A percentile compares a stretch with the other conserved stretches of the same genome.
These are phyloP conservation scores for Leptographium procerum DNA, from an alignment of 2,329 filamentous ascomycete genomes.

Conservation along the genomic window DNA sequence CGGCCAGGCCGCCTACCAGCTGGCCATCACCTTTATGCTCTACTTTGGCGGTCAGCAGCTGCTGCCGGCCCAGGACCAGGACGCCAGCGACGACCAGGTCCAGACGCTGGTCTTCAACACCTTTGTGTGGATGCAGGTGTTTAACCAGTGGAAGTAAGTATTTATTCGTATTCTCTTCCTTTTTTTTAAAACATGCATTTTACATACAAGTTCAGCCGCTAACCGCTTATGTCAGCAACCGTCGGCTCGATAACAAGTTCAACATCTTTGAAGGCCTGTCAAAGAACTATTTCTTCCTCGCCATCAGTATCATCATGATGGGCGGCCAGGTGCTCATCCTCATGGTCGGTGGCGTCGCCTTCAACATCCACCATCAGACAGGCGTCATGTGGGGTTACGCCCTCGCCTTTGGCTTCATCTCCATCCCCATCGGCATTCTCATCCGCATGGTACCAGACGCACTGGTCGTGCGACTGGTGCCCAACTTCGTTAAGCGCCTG, in stretches of 20 bases:
- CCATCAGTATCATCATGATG: conserved; percentile 77
- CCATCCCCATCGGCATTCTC: conserved; percentile 69
- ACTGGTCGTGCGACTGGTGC: conserved; percentile 41
- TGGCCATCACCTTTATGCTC: conserved; percentile 66
- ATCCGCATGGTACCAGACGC: conserved; percentile 76
- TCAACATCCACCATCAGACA: conserved; percentile 59
- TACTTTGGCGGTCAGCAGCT: conserved; percentile 43
- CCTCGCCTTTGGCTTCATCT: conserved; percentile 71
- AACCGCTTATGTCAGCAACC: conserved; percentile 53
- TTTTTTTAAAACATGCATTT: background rate
- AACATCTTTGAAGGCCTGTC: conserved; percentile 88
- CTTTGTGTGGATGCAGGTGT: conserved; percentile 99
- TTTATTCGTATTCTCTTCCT: background rate
- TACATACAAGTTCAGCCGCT: conserved; percentile 9
- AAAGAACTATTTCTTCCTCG: conserved; percentile 80
- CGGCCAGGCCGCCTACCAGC: conserved; percentile 81
- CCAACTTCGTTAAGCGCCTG: conserved; percentile 39
- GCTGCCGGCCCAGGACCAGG: conserved; percentile 26
- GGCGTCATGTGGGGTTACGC: conserved; percentile 80
- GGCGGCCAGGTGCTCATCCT: conserved; percentile 84
- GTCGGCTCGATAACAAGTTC: conserved; percentile 85
- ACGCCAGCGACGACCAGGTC: conserved; percentile 37
- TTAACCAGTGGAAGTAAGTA: conserved; percentile 89
- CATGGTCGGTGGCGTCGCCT: conserved; percentile 71
- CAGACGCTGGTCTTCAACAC: conserved; percentile 90